Evolutionary conservation across 1,139 yeast genomes (phyloP).

Genomic region (Meyerozyma sp.): DNA sequence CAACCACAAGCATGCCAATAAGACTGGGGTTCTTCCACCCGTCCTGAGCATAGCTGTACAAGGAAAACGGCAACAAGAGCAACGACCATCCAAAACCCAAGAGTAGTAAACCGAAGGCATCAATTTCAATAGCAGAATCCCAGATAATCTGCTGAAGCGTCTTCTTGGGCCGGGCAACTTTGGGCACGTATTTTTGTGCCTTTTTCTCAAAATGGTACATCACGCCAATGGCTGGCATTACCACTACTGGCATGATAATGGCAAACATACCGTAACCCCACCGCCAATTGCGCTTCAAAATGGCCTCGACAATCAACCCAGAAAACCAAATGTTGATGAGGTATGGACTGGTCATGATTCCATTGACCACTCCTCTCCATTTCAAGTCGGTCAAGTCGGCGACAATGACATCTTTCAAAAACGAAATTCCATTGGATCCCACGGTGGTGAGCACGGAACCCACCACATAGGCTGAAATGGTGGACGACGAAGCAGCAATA

Average conservation of each 20-base stretch:
- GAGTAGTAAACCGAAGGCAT: slow-evolving; percentile 28
- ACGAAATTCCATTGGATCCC: slow-evolving; percentile 21
- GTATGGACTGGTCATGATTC: slow-evolving; percentile 22
- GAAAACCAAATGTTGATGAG: slow-evolving; percentile 29
- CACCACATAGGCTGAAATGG: slow-evolving; percentile 22
- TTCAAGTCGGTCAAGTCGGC: slow-evolving; percentile 30
- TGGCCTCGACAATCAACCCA: slow-evolving; percentile 23
- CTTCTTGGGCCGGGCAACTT: background rate
- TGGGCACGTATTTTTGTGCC: slow-evolving; percentile 13
- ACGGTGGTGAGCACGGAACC: slow-evolving; percentile 24
- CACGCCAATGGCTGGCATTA: slow-evolving; percentile 21
- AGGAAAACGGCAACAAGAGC: slow-evolving; percentile 28
- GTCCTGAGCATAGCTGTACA: slow-evolving; percentile 16
- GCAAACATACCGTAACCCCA: slow-evolving; percentile 39
- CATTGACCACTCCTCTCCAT: slow-evolving; percentile 24
- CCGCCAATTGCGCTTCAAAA: slow-evolving; percentile 27
- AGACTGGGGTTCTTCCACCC: slow-evolving; percentile 30
- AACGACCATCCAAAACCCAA: slow-evolving; percentile 30
- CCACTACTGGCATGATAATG: slow-evolving; percentile 25
- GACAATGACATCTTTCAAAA: slow-evolving; percentile 18
- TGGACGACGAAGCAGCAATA: slow-evolving; percentile 19
- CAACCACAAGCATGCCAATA: slow-evolving; percentile 32
- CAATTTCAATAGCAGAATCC: slow-evolving; percentile 20
- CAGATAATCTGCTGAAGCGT: slow-evolving; percentile 5
- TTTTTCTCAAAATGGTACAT: slow-evolving; percentile 21